Conservation (phyloP, 192 early-diverging fungal species). For the Umbelopsis isabellina region DNA sequence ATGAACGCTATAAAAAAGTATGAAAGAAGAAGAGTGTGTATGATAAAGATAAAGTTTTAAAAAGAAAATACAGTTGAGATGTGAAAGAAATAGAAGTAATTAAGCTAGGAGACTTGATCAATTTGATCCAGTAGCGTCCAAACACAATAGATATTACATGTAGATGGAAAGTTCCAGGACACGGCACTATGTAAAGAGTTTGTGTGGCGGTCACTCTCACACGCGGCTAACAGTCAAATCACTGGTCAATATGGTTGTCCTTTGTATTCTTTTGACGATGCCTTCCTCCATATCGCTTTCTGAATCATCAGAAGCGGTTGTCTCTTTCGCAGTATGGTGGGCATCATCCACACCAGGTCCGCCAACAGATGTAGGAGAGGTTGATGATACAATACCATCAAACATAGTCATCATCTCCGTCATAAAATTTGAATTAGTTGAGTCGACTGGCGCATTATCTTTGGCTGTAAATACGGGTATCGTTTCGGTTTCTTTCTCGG, state of each 20-base stretch:
- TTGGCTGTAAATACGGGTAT: constrained; percentile 1
- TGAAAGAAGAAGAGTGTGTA: background rate
- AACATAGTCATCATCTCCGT: constrained; percentile 9
- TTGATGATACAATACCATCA: constrained; percentile 4
- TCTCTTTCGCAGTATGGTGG: background rate
- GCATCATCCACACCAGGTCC: constrained; percentile 8
- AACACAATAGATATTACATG: constrained; percentile 23
- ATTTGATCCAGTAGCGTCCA: background rate
- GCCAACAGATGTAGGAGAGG: constrained; percentile 4
- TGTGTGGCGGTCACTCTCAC: background rate
- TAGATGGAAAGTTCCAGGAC: background rate
- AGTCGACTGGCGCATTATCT: constrained; percentile 1
- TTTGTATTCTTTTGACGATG: constrained; percentile 6
- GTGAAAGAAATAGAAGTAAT: constrained; percentile 8
- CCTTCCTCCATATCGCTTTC: constrained; percentile 19
- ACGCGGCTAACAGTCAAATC: constrained; percentile 16
- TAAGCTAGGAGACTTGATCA: constrained; percentile 9
- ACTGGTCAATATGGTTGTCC: constrained; percentile 8
- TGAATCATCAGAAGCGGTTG: background rate
- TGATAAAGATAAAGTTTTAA: background rate
- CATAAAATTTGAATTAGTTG: constrained; percentile 5
- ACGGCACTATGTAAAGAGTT: background rate
- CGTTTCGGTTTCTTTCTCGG: background rate
- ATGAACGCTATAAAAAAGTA: background rate
- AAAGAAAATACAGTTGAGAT: constrained; percentile 20